A percentile compares a stretch with the other conserved stretches of the same genome.
Evolutionary conservation across 768 basidiomycete species (phyloP).

Genomic region (Mycena belliarum): DNA sequence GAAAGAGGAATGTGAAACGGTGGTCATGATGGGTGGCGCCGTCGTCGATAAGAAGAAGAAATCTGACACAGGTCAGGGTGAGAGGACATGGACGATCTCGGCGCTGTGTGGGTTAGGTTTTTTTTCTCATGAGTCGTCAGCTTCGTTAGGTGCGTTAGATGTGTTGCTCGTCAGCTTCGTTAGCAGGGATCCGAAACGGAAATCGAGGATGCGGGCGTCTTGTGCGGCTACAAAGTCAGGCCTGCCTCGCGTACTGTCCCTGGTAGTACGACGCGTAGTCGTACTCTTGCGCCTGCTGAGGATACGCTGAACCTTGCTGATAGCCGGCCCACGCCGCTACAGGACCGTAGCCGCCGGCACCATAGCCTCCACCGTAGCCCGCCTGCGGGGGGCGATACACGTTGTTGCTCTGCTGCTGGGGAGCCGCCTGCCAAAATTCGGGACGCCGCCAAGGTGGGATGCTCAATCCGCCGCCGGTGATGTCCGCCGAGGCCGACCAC

Average conservation of each 20-base stretch:
- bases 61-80: slow-evolving; percentile 25
- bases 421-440: slow-evolving; percentile 75
- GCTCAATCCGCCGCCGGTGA: slow-evolving; percentile 74
- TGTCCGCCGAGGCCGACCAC: slow-evolving; percentile 61
- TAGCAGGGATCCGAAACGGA: slow-evolving; percentile 44
- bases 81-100: slow-evolving; percentile 26
- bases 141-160: too few relatives aligned
- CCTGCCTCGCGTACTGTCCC: slow-evolving; percentile 79
- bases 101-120: slow-evolving; percentile 35
- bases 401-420: slow-evolving; percentile 46
- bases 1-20: slow-evolving; percentile 3
- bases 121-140: too few relatives aligned
- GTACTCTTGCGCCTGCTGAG: slow-evolving; percentile 66
- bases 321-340: slow-evolving; percentile 52
- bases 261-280: slow-evolving; percentile 89
- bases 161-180: too few relatives aligned
- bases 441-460: slow-evolving; percentile 92
- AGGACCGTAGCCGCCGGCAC: too few relatives aligned
- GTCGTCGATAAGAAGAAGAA: slow-evolving; percentile 1
- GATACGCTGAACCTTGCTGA: slow-evolving; percentile 42
- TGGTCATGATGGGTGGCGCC: slow-evolving; percentile 2
- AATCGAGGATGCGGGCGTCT: slow-evolving; percentile 31
- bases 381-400: slow-evolving; percentile 67
- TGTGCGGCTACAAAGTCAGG: slow-evolving; percentile 27
- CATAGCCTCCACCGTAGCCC: slow-evolving; percentile 53